Evolutionary conservation across 2,329 filamentous ascomycete species (phyloP), one percentile per base, ranked within the genome.

Genomic region (Phialophora verrucosa): DNA sequence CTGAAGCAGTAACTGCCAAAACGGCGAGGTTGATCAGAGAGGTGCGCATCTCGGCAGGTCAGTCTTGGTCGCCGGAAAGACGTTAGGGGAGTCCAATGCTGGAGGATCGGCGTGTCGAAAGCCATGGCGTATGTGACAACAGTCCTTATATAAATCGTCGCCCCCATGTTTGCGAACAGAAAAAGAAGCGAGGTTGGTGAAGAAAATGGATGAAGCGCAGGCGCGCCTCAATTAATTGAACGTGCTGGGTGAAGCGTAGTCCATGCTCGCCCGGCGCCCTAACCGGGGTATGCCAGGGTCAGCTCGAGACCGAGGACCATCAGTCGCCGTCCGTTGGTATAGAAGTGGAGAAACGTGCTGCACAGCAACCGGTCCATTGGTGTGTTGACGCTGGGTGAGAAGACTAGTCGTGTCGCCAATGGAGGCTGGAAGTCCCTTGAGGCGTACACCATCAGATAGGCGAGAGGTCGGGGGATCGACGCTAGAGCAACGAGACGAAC

Each of bases 351-450:
- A 17, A 42, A 54, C 1, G n/a, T n/a, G n/a, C 29, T 54, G 20
- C 51, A 49, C 14, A 63, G 56, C 63, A 63, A 67, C 51, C 31
- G 53, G 58, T 53, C 35, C 44, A 62, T 62, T 69, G 65, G 68
- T 50, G 50, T 56, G 63, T 47, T 66, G 56, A 49, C 59, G 59
- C 56, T 35, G 35, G 8, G 7, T 23, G 20, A 1, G 50, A 20
- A 64, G 20, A n/a, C 54, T 23, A 88, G 0, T 91, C 91, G 54
- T 91, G 86, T 80, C 93, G 94, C 90, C 91, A 94, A 79, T 94
- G 91, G 50, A 60, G 63, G 66, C 63, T 68, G 66, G 66, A 54
- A 42, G 23, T 17, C 35, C 54, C 27, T 17, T n/a, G 38, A 35
- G 51, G 42, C 12, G 50, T 20, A 42, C 20, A 58, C 56, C 29